Base-by-base conservation (phyloP, 768 basidiomycete species). In the Amanita pallidorosea region DNA sequence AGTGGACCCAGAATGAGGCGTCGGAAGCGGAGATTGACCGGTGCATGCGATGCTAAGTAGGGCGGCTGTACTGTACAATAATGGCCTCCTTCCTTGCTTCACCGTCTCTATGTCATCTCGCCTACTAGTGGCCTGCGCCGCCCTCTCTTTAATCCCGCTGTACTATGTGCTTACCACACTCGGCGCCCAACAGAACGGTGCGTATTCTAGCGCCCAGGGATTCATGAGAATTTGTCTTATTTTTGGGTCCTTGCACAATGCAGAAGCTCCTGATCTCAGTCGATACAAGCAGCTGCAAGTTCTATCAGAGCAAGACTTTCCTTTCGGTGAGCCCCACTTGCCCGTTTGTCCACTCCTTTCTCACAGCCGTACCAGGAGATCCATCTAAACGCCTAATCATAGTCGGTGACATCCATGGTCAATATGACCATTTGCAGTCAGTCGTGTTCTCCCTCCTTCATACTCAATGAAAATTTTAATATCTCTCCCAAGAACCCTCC, bases 361-460 rank as follows among this genome's bases (percentile, higher is more conserved):
- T 35, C 7, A 23, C 31, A 7, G 22, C 8, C 20, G 27, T 45
- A n/a, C n/a, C n/a, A 86, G 86, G 74, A 52, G 69, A 76, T 12
- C 63, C 72, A 3, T 58, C 66, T 23, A 70, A 63, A 55, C 79
- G 90, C 13, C 69, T 85, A 23, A 79, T 97, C 38, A 66, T 91
- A 53, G 69, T 96, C 11, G 94, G 93, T 7, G 94, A 97, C 58
- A 73, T 96, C 6, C 94, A 97, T 70, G 90, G 88, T 42, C 89
- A 85, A 79, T 72, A 76, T 47, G 61, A 71, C 5, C 75, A 82
- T 0, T 65, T 96, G 4, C 69, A 77, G 88, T 90, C 49, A 23
- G n/a, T 46, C 18, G 8, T 44, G 46, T 18, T 37, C 15, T 20
- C 29, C 8, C 9, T 29, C 25, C n/a, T 29, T 15, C 29, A 35